A percentile compares a stretch with the other conserved stretches of the same genome.
Conservation (phyloP, 495 filamentous ascomycete genomes). For the Bathelium albidoporum region DNA sequence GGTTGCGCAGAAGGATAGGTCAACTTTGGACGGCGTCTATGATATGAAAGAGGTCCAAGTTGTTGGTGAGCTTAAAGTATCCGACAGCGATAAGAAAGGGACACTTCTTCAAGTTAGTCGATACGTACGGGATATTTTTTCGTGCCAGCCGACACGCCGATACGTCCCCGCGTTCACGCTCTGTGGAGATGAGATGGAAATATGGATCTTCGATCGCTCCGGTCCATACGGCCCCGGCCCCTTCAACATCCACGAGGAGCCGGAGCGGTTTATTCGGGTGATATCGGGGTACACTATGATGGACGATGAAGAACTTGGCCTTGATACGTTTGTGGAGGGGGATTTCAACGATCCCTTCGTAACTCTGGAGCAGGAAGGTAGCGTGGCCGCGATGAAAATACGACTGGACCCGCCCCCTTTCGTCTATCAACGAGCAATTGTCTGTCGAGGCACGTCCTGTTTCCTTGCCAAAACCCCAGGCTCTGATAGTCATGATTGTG, state of each 20-base stretch:
- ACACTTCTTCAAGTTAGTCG: too few relatives aligned
- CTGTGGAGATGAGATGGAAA: constrained; percentile 26
- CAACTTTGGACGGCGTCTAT: too few relatives aligned
- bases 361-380: background rate
- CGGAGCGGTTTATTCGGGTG: constrained; percentile 24
- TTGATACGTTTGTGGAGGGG: background rate
- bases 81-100: too few relatives aligned
- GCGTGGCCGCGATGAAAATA: background rate
- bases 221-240: constrained; percentile 31
- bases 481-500: background rate
- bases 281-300: constrained; percentile 24
- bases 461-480: background rate
- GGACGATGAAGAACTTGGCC: background rate
- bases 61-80: too few relatives aligned
- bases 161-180: constrained; percentile 35
- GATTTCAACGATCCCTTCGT: background rate
- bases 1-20: too few relatives aligned
- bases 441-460: background rate
- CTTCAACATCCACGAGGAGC: constrained; percentile 33
- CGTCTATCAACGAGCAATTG: background rate
- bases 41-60: too few relatives aligned
- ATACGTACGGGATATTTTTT: constrained; percentile 9
- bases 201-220: constrained; percentile 39
- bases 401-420: background rate
- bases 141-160: constrained; percentile 21